Base-by-base conservation (phyloP, 345 rosid genomes). In the Geranium rotundifolium region DNA sequence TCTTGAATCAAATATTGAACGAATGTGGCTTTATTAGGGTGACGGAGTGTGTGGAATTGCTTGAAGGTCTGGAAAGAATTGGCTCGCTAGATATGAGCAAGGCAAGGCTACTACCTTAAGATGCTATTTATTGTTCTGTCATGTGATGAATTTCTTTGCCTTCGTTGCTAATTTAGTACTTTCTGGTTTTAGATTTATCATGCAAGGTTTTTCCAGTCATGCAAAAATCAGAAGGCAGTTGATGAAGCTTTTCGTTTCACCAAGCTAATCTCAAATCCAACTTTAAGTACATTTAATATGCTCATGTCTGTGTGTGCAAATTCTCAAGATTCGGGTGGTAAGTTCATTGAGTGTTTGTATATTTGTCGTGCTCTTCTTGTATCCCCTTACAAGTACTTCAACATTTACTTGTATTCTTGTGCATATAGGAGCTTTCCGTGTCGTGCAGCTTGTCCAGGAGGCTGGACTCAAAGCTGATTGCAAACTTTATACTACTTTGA, bases 201-300 rank as follows among this genome's bases (percentile, higher is more conserved):
- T 78, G 81, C 84, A 29, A 80, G 85, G 77, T 87, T 92, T 82
- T 92, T 84, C 59, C 71, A 80, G 61, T 60, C 69, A 69, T 92
- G 98, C 84, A 92, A 81, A 77, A 77, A 63, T 75, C 69, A 71
- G 67, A 84, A 81, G 65, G 87, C 91, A 69, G 85, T 80, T 29
- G 77, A 84, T 66, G 89, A 89, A 81, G 98, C 96, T 67, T 84
- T 89, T 74, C 80, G 85, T 62, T 92, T 92, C 80, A 81, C 79
- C 80, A 85, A 80, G 79, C 78, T 92, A 79, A 72, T 92, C 69
- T 71, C 82, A 46, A 85, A 84, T 60, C 98, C 98, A 60, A 82
- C 89, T 58, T 72, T 92, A 68, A 92, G 98, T 75, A 89, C 98
- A 63, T 92, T 87, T 74, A 92, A 92, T 82, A 87, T 92, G 98